Base-by-base conservation (phyloP, 495 filamentous ascomycete species). In the Penicillium coffeae region DNA sequence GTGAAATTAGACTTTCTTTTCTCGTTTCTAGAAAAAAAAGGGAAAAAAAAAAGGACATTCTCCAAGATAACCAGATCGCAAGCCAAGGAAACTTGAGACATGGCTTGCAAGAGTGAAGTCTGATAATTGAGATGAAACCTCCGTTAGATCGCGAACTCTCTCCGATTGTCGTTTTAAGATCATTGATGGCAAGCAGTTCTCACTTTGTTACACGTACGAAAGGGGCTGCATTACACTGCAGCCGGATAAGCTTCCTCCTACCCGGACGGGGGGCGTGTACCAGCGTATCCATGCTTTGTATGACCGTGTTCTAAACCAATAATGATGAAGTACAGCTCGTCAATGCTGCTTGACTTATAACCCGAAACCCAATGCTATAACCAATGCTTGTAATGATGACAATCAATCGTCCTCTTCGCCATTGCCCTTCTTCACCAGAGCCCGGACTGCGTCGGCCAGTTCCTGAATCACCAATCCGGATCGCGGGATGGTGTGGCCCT, bases 401-500 rank as follows among this genome's bases (percentile, higher is more conserved):
- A 20, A 19, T 40, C 34, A 45, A 9, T 33, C 19, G n/a, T 45
- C 30, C 16, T 45, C 42, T 18, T 16, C 9, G n/a, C 25, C 15
- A 1, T 20, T 34, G 2, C 42, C 41, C 42, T 45, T 56, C 10
- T 50, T 41, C 8, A 66, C 48, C 12, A 64, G 35, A 8, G 59
- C 56, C 14, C 58, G 52, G 16, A 65, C 51, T 2, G 59, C 59
- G 44, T 60, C 48, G 1, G 47, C 62, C 13, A 64, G 41, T 22
- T 66, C 61, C 4, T 39, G 45, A 12, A 64, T 66, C 14, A 64
- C 56, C 32, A 44, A 39, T 8, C 58, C 73, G 30, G 79, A 76
- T 14, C 77, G 70, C 0, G 77, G 78, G n/a, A 81, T 73, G 14
- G 75, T 76, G 59, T 80, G 77, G 9, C 78, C 77, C 19, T 75